These are phyloP conservation scores for Aspergillus fijiensis DNA, from an alignment of 2,329 filamentous ascomycete genomes.

Conservation along the genomic window DNA sequence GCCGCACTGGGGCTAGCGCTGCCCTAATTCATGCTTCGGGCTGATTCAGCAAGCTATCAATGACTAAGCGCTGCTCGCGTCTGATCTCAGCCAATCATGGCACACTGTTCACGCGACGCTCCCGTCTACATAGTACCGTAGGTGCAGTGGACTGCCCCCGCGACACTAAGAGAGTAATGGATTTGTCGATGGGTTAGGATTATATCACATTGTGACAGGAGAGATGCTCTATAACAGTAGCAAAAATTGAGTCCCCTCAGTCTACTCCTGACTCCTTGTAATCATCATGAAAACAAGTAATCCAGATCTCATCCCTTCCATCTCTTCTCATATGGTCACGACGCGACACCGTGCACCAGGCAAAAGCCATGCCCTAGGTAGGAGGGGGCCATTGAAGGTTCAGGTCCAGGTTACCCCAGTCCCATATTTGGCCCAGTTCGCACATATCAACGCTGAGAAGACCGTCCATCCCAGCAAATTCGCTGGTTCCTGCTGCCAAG, in stretches of 20 bases:
- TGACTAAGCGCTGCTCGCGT: background rate
- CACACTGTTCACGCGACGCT: too few relatives aligned
- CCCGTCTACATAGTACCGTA: too few relatives aligned
- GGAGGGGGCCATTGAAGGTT: background rate
- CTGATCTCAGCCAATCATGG: background rate
- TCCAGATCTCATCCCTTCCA: too few relatives aligned
- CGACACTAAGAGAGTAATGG: too few relatives aligned
- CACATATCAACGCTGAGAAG: slow-evolving; percentile 25
- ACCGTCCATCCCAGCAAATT: background rate
- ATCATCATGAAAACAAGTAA: too few relatives aligned
- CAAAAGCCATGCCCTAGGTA: background rate
- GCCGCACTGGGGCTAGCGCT: slow-evolving; percentile 18
- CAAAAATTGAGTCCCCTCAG: too few relatives aligned
- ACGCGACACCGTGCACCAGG: too few relatives aligned
- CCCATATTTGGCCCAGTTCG: slow-evolving; percentile 29
- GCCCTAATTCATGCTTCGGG: slow-evolving; percentile 21
- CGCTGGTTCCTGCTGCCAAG: background rate
- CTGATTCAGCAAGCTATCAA: background rate
- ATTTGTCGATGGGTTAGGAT: too few relatives aligned
- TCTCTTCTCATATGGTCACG: background rate
- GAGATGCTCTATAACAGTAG: too few relatives aligned
- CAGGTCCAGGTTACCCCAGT: slow-evolving; percentile 28
- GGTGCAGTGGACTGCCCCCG: too few relatives aligned
- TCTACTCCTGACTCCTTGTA: too few relatives aligned
- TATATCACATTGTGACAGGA: too few relatives aligned